phyloP scores from a whole-genome alignment of 2,329 filamentous ascomycete genomes.

The Ophiocordyceps camponoti-saundersi region DNA sequence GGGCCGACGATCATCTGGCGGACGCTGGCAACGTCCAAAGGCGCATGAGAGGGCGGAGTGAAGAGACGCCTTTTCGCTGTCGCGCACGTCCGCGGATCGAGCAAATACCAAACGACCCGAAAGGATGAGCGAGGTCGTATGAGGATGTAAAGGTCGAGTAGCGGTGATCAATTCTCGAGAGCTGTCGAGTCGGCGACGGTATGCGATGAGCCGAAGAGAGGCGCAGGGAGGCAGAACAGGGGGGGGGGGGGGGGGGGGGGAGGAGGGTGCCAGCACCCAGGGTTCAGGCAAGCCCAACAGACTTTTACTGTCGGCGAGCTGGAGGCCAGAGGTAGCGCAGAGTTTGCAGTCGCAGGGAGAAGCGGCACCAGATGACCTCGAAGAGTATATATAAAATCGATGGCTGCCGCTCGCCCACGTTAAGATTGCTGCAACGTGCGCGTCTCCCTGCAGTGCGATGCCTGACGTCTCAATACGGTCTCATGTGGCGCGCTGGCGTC shows the following conservation, averaged over 20 bases:
- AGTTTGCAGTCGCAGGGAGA: background rate
- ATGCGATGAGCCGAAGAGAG: background rate
- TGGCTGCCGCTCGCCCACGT: background rate
- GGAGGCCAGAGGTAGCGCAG: background rate
- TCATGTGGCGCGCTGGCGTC: background rate
- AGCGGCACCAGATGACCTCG: background rate
- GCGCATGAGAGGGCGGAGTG: background rate
- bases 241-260: background rate
- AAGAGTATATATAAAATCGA: background rate
- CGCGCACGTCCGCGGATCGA: background rate
- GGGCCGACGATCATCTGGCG: constrained; percentile 29
- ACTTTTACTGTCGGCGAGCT: background rate
- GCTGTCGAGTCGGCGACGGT: background rate
- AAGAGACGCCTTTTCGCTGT: background rate
- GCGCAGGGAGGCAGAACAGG: background rate
- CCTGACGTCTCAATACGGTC: background rate
- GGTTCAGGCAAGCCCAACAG: background rate
- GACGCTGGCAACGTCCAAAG: constrained; percentile 1
- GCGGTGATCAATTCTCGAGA: too few species aligned
- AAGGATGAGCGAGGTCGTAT: too few species aligned
- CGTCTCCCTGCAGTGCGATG: background rate
- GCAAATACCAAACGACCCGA: background rate
- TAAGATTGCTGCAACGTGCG: background rate
- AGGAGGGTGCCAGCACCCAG: constrained; percentile 8
- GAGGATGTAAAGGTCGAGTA: too few species aligned